Conservation (phyloP, 208 protist species). For the Wallacemonas rigidus region DNA sequence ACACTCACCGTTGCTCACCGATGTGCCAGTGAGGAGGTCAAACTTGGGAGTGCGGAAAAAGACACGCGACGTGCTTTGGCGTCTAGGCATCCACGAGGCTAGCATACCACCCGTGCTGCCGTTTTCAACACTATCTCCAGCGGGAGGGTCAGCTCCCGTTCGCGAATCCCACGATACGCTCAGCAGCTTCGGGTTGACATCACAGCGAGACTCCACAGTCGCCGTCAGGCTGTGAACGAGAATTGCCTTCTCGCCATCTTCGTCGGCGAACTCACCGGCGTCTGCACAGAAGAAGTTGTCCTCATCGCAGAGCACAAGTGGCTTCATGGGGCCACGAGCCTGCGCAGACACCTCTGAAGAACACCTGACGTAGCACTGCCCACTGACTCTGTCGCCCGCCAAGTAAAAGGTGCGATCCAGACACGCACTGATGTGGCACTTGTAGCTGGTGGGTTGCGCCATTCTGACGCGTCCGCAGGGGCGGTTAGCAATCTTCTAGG, state of each 20-base stretch:
- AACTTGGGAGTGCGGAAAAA: conserved; percentile 22
- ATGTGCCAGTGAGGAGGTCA: conserved; percentile 11
- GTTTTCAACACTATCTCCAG: not conserved
- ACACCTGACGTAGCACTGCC: conserved; percentile 37
- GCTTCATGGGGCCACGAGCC: not conserved
- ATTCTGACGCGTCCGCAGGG: not conserved
- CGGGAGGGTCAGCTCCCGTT: not conserved
- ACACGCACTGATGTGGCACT: conserved; percentile 22
- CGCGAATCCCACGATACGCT: not conserved
- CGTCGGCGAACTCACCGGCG: not conserved
- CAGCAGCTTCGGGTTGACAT: not conserved
- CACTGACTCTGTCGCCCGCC: conserved; percentile 57
- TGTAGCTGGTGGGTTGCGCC: not conserved
- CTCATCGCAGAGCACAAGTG: not conserved
- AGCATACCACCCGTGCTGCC: conserved; percentile 1
- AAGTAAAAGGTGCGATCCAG: conserved; percentile 68
- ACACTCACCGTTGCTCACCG: conserved; percentile 28
- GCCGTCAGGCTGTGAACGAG: conserved; percentile 33
- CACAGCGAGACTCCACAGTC: conserved; percentile 7
- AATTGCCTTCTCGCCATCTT: conserved; percentile 29
- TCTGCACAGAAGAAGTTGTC: conserved; percentile 51
- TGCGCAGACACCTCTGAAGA: conserved; percentile 20
- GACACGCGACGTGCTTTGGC: not conserved
- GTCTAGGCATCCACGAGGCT: not conserved
- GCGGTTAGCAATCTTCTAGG: not conserved